Base-by-base conservation (phyloP, 495 filamentous ascomycete species). In the Penicillium coprophilum region DNA sequence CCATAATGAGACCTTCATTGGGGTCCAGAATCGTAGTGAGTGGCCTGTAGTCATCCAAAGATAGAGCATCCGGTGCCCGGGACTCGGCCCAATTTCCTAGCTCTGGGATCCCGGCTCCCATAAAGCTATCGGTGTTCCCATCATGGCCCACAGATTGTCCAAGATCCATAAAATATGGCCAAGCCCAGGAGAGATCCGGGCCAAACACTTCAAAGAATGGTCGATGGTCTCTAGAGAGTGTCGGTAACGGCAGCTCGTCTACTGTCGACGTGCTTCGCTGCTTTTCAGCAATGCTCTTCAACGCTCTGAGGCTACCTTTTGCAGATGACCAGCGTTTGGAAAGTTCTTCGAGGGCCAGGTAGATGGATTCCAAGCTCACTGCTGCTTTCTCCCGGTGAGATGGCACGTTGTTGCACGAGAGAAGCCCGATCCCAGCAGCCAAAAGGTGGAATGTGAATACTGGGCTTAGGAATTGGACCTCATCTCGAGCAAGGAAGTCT, bases 391-490 rank as follows among this genome's bases (percentile, higher is more conserved):
- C 40, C 53, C 64, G 64, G n/a, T 64, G 45, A 1, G 34, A 12
- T 10, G 61, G 56, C 20, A 54, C 34, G 9, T 44, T 59, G 4
- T 47, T 52, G 31, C 55, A 50, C 6, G 64, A 67, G 32, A 67
- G 64, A n/a, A 67, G 40, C 12, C 64, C 61, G 15, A 63, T 64
- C 19, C 64, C 64, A 20, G 64, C 58, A 11, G 64, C 64, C 19
- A 67, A 45, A 23, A 64, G 48, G 40, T 68, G 55, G 21, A 68
- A 68, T 15, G 65, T 68, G 55, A 68, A 68, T 9, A 68, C 62
- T 1, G 65, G 60, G 15, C 59, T 57, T 13, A 68, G 27, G 11
- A 55, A 65, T 36, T 65, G 62, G 17, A 65, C 51, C 49, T 68
- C 65, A 41, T 68, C 65, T 45, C 65, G 48, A 23, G 65, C 65